These are phyloP conservation scores for Phialophora tarda DNA, from an alignment of 2,329 filamentous ascomycete genomes.

Conservation along the genomic window DNA sequence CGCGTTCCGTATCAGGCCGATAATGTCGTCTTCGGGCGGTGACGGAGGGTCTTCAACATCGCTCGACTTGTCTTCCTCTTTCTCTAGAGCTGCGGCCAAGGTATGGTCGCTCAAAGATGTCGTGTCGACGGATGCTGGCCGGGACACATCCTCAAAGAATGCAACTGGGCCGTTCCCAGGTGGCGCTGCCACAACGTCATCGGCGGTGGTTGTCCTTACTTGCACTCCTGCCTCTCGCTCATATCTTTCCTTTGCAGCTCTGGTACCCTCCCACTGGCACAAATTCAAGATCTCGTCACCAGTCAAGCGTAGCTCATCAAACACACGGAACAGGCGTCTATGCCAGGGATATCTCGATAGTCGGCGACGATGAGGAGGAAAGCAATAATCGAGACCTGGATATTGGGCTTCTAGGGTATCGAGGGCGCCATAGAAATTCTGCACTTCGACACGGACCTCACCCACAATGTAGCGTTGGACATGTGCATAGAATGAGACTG, in stretches of 20 bases:
- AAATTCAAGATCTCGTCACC: constrained; percentile 65
- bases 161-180: constrained; percentile 29
- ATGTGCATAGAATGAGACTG: constrained; percentile 63
- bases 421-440: constrained; percentile 67
- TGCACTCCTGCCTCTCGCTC: constrained; percentile 62
- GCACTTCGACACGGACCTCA: constrained; percentile 68
- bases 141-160: constrained; percentile 22
- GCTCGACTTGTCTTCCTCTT: constrained; percentile 42
- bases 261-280: constrained; percentile 64
- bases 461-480: constrained; percentile 67
- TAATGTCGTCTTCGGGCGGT: constrained; percentile 16
- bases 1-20: constrained; percentile 24
- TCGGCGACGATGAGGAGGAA: constrained; percentile 66
- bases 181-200: constrained; percentile 53
- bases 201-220: constrained; percentile 66
- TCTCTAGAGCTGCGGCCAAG: constrained; percentile 13
- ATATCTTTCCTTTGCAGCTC: constrained; percentile 54
- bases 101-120: constrained; percentile 15
- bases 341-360: constrained; percentile 67
- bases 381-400: constrained; percentile 68
- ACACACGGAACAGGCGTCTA: constrained; percentile 63
- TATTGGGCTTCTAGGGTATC: constrained; percentile 70
- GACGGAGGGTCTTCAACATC: constrained; percentile 3
- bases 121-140: background rate
- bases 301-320: constrained; percentile 65